Evolutionary conservation across 2,329 filamentous ascomycete genomes (phyloP).

Genomic region (Xenosphaeropsis pyriputrescens): DNA sequence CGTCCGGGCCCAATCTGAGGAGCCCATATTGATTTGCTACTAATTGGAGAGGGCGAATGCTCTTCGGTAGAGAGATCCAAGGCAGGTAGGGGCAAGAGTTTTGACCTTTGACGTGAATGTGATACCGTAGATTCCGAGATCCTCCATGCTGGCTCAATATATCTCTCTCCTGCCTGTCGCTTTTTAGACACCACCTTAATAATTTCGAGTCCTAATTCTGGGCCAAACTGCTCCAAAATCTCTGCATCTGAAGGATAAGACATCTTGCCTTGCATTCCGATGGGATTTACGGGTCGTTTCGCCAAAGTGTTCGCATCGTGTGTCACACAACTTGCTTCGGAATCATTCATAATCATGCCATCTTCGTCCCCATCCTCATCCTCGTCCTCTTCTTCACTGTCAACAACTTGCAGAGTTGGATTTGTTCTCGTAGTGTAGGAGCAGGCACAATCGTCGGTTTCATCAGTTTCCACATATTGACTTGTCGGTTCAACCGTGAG

Average conservation of each 20-base stretch:
- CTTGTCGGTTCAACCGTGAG: slow-evolving; percentile 7
- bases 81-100: no score
- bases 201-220: background rate
- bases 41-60: no score
- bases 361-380: background rate
- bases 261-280: background rate
- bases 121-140: no score
- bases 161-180: background rate
- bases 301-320: background rate
- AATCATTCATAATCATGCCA: background rate
- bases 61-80: no score
- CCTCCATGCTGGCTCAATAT: background rate
- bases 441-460: slow-evolving; percentile 14
- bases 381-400: background rate
- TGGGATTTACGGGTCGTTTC: background rate
- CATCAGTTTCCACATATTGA: slow-evolving; percentile 11
- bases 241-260: slow-evolving; percentile 12
- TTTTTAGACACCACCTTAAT: background rate
- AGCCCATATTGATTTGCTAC: no score
- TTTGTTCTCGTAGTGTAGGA: slow-evolving; percentile 4
- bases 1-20: no score
- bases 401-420: slow-evolving; percentile 5
- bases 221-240: slow-evolving; percentile 14
- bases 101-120: no score
- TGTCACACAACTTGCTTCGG: background rate